These are phyloP conservation scores for Flaveria robusta DNA, from an alignment of 129 eudicot genomes.

Conservation along the genomic window DNA sequence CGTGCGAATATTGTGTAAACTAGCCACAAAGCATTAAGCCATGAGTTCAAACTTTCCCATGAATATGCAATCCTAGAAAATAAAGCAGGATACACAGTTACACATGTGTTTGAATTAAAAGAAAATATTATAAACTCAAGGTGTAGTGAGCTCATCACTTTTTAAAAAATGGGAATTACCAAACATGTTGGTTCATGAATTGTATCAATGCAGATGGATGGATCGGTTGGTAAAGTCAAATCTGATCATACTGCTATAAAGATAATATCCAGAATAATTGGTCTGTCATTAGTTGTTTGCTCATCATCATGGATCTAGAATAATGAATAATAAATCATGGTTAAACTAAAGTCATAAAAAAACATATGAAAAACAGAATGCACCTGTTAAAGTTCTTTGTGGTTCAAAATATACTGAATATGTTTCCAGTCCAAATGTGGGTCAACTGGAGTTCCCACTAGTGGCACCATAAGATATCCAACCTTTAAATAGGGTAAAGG, in stretches of 20 bases:
- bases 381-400: constrained; percentile 87
- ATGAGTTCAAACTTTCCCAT: constrained; percentile 80
- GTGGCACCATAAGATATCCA: constrained; percentile 85
- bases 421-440: constrained; percentile 92
- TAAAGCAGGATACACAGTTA: not conserved
- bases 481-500: constrained; percentile 87
- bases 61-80: constrained; percentile 79
- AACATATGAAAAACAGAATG: not conserved
- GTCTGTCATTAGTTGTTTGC: constrained; percentile 37
- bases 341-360: not conserved
- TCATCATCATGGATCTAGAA: constrained; percentile 59
- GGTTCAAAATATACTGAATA: constrained; percentile 71
- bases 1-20: constrained; percentile 89
- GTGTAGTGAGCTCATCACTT: not conserved
- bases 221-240: constrained; percentile 89
- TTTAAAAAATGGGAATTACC: constrained; percentile 48
- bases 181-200: constrained; percentile 62
- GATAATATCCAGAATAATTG: constrained; percentile 58
- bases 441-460: constrained; percentile 64
- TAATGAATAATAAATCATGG: not conserved
- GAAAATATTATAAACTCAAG: not conserved
- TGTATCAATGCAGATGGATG: constrained; percentile 77
- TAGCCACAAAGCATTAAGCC: constrained; percentile 91
- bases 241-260: constrained; percentile 84
- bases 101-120: not conserved